Evolutionary conservation across 2,329 filamentous ascomycete genomes (phyloP).

Genomic region (Onygenales sp.): DNA sequence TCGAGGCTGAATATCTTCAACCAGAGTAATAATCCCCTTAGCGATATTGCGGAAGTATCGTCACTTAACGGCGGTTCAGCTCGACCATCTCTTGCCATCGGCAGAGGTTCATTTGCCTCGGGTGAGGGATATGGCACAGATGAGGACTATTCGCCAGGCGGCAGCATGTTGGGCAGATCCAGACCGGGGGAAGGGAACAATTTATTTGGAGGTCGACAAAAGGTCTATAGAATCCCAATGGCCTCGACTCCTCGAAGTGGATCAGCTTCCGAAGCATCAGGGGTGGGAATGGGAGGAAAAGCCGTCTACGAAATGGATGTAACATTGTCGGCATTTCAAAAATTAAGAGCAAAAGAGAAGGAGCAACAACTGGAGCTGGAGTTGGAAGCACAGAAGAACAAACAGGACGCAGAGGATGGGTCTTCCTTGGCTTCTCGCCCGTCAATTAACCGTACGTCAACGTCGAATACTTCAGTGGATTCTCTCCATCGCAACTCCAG

Average conservation of each 20-base stretch:
- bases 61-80: conserved; percentile 57
- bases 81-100: conserved; percentile 49
- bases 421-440: conserved; percentile 72
- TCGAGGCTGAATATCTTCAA: conserved; percentile 69
- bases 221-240: conserved; percentile 76
- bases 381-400: conserved; percentile 23
- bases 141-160: conserved; percentile 48
- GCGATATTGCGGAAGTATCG: conserved; percentile 84
- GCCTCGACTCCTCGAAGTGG: conserved; percentile 29
- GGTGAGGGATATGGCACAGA: conserved; percentile 56
- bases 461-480: conserved; percentile 78
- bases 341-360: conserved; percentile 49
- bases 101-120: conserved; percentile 55
- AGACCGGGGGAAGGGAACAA: conserved; percentile 84
- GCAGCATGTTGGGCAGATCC: conserved; percentile 70
- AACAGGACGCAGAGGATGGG: conserved; percentile 56
- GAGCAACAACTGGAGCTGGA: conserved; percentile 38
- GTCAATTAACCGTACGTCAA: conserved; percentile 64
- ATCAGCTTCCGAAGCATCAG: conserved; percentile 31
- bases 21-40: conserved; percentile 49
- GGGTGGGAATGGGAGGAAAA: conserved; percentile 47
- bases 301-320: conserved; percentile 83
- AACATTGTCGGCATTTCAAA: conserved; percentile 71
- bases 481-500: conserved; percentile 49
- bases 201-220: conserved; percentile 89